Evolutionary conservation across 1,284 basidiomycete genomes (phyloP), one percentile per base, ranked within the genome.

Genomic region (Boletellus sp.): DNA sequence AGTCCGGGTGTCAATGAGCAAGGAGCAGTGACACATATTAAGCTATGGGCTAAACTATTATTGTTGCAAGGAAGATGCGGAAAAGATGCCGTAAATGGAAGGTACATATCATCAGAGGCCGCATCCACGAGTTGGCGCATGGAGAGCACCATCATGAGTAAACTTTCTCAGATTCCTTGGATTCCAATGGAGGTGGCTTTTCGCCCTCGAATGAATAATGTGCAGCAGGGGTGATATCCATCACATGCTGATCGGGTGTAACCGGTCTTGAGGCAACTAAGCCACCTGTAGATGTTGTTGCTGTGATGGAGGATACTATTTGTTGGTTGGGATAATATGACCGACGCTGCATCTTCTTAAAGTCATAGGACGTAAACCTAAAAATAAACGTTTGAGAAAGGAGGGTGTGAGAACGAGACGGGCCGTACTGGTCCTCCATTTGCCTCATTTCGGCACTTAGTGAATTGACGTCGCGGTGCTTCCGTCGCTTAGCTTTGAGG

Each of bases 391-490:
- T 13, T 28, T 44, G 15, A 51, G 16, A 45, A 13, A 11, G 32
- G 1, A 24, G 2, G 22, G 19, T 18, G 30, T 2, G 1, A 8
- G n/a, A 40, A 10, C 1, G 42, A 45, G 48, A 16, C 15, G 39
- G 35, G 22, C 79, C 90, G 60, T 63, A 96, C 93, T 97, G 93
- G 68, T 98, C 93, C 73, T 99, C 96, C 93, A 98, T 97, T 74
- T 94, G 88, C 51, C 91, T 77, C 89, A 96, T 93, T 70, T 98
- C 96, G 1, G 84, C 82, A 52, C 88, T 91, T 52, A 98, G 73
- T 47, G 85, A 85, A 58, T 78, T 81, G 26, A 87, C 70, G 61
- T 97, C 94, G 56, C 94, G 89, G 56, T 90, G 88, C 68, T 96
- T 97, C 48, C 96, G 81, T 58, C 91, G 89, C 63, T 93, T 89